A percentile compares a stretch with the other conserved stretches of the same genome.
Evolutionary conservation across 805 yeast genomes (phyloP).

Genomic region (Isabelozyma rhagii): DNA sequence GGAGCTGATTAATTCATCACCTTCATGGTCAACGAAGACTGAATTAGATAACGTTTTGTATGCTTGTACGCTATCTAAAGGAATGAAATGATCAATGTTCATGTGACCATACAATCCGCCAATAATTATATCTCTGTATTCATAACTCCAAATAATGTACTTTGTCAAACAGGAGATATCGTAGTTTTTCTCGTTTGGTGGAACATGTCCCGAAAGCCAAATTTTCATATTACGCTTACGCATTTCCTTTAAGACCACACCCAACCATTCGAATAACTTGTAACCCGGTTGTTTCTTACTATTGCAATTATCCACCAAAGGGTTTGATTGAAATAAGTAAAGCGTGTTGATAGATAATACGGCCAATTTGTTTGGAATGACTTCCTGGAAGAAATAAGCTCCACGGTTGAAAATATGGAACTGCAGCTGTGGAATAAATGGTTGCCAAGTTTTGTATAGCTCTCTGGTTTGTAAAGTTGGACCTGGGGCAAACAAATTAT

Average conservation of each 20-base stretch:
- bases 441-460: slow-evolving; percentile 68
- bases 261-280: slow-evolving; percentile 73
- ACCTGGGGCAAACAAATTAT: slow-evolving; percentile 79
- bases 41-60: slow-evolving; percentile 45
- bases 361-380: slow-evolving; percentile 77
- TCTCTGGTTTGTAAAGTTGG: slow-evolving; percentile 87
- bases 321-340: slow-evolving; percentile 72
- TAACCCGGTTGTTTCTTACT: slow-evolving; percentile 74
- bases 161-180: slow-evolving; percentile 73
- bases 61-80: slow-evolving; percentile 68
- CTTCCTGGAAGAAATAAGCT: slow-evolving; percentile 70
- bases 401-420: slow-evolving; percentile 71
- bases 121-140: slow-evolving; percentile 76
- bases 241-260: slow-evolving; percentile 68
- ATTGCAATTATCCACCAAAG: slow-evolving; percentile 80
- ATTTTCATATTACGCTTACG: slow-evolving; percentile 75
- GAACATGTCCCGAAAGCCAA: slow-evolving; percentile 88
- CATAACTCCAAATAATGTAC: slow-evolving; percentile 77
- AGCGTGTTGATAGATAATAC: slow-evolving; percentile 76
- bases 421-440: slow-evolving; percentile 74
- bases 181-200: slow-evolving; percentile 76
- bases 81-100: slow-evolving; percentile 84
- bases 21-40: slow-evolving; percentile 2
- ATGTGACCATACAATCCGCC: slow-evolving; percentile 88
- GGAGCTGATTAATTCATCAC: slow-evolving; percentile 11